Evolutionary conservation across 1,139 yeast genomes (phyloP), one percentile per base, ranked within the genome.

Genomic region (Suhomyces anneliseae): DNA sequence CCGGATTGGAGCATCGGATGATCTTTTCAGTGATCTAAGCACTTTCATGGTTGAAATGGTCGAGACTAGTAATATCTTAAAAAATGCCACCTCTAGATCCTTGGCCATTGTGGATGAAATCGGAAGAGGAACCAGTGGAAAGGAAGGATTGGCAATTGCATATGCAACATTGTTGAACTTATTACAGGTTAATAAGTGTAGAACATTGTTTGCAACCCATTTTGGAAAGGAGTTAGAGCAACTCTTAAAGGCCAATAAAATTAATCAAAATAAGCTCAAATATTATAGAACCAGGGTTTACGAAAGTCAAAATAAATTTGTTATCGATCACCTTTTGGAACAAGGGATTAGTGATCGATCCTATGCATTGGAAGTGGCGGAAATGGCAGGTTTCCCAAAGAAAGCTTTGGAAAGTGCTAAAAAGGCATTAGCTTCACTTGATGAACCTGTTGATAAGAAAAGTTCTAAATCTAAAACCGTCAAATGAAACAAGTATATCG

Each of bases 1-100:
- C 34, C 74, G 99, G 38, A 85, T 87, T 27, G 97, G 97, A 0
- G 90, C 97, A 0, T 89, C 95, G 0, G 99, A 93, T 65, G 96
- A 92, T 59, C 70, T 93, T 34, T 90, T 78, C 60, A 82, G 89
- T 49, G 95, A 92, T 54, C 77, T 90, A 66, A 88, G 96, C 53
- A 92, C 99, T 0, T 93, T 93, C 59, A 90, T 93, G 98, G 96
- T 92, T 12, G 98, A 93, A 58, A 92, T 93, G 98, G 80, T 89
- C n/a, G 99, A 93, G 61, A 89, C 97, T 0, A 85, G 96, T 27
- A 77, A 81, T 52, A 90, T 93, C 35, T 67, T 93, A 45, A 75
- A 79, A 41, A 81, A 87, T 50, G 95, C 98, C 1, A 90, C 98
- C 0, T 60, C 74, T 0, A 66, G 76, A 38, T 90, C 98, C 0